A percentile compares a stretch with the other conserved stretches of the same genome.
Conservation (phyloP, 192 early-diverging fungal species). For the Coemansia sp. region DNA sequence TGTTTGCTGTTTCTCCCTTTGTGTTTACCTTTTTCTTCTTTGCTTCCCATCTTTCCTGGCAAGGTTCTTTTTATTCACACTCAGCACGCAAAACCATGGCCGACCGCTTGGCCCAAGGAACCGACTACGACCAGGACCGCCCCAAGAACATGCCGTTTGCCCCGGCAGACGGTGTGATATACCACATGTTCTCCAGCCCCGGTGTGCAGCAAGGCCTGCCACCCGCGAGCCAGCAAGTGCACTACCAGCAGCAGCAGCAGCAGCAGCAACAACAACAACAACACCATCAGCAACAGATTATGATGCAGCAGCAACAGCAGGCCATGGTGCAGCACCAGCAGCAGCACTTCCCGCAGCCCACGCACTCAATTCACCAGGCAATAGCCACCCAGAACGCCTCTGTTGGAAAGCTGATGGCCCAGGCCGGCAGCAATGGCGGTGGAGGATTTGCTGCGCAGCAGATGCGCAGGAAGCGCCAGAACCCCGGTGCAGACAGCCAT, state of each 20-base stretch:
- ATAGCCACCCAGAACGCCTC: conserved; percentile 14
- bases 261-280: conserved; percentile 25
- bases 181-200: conserved; percentile 44
- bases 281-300: conserved; percentile 10
- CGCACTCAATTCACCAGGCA: conserved; percentile 38
- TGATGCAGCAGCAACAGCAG: neutral
- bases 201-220: neutral
- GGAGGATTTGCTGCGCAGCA: conserved; percentile 42
- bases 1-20: neutral
- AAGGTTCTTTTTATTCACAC: neutral
- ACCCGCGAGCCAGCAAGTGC: conserved; percentile 12
- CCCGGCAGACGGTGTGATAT: conserved; percentile 38
- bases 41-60: conserved; percentile 8
- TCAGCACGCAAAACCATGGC: conserved; percentile 23
- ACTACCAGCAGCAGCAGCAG: conserved; percentile 23
- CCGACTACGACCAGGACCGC: conserved; percentile 40
- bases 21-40: conserved; percentile 11
- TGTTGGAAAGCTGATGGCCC: neutral
- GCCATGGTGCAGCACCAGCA: conserved; percentile 5
- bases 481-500: neutral
- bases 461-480: conserved; percentile 30
- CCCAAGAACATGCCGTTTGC: conserved; percentile 16
- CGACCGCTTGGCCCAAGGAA: conserved; percentile 45
- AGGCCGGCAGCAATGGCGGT: conserved; percentile 15
- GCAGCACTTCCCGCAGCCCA: no score